Evolutionary conservation across 768 basidiomycete genomes (phyloP).

Genomic region (Mycena haematopus): DNA sequence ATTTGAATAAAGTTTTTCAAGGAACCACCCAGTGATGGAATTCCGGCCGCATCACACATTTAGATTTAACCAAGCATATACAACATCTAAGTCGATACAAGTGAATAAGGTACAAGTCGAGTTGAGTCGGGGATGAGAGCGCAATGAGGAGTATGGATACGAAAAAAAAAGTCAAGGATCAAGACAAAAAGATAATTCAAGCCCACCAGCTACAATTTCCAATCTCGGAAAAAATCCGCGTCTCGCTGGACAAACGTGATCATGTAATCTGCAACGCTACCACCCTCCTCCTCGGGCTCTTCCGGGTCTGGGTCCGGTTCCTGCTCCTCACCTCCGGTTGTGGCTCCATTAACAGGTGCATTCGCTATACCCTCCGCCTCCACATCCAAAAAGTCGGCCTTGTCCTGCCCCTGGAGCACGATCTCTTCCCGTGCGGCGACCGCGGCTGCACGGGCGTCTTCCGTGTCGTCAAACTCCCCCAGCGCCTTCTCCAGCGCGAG

Average conservation of each 20-base stretch:
- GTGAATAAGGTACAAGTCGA: too few species aligned
- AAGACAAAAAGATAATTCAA: conserved; percentile 11
- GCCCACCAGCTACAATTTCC: conserved; percentile 56
- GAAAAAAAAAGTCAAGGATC: background rate
- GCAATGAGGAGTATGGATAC: too few species aligned
- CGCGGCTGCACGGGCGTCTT: conserved; percentile 83
- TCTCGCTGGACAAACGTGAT: conserved; percentile 66
- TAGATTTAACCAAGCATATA: too few species aligned
- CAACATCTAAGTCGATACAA: too few species aligned
- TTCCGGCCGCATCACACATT: too few species aligned
- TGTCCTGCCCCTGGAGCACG: conserved; percentile 77
- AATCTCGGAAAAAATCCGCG: conserved; percentile 74
- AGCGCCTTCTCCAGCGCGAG: conserved; percentile 72
- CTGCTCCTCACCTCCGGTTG: conserved; percentile 25
- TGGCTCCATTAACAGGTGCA: background rate
- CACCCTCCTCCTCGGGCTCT: conserved; percentile 64
- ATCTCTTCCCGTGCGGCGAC: conserved; percentile 78
- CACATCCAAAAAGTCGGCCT: conserved; percentile 71
- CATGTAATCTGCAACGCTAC: conserved; percentile 88
- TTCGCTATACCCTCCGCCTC: conserved; percentile 31
- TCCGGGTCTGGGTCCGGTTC: conserved; percentile 34
- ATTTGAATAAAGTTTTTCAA: too few species aligned
- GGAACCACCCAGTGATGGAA: too few species aligned
- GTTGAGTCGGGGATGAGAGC: too few species aligned
- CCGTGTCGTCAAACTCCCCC: conserved; percentile 86